A percentile compares a stretch with the other conserved stretches of the same genome.
Conservation (phyloP, 2,329 filamentous ascomycete species). For the Cladosporium velox region DNA sequence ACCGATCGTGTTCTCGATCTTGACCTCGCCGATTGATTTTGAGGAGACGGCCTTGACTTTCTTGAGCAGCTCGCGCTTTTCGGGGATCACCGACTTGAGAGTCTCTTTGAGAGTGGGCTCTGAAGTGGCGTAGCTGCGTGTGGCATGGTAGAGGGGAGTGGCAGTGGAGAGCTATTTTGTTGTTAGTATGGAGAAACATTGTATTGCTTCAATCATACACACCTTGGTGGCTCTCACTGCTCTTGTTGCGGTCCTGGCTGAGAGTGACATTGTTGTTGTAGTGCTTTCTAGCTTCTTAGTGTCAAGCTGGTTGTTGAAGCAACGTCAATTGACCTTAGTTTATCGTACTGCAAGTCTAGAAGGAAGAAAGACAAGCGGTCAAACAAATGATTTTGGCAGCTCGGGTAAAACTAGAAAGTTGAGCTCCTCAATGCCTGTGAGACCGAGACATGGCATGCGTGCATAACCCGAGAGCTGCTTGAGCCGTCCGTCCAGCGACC, state of each 20-base stretch:
- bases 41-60: conserved; percentile 84
- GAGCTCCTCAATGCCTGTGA: conserved; percentile 5
- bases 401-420: background rate
- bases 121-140: conserved; percentile 67
- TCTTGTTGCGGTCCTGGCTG: conserved; percentile 61
- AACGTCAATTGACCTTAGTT: background rate
- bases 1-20: conserved; percentile 89
- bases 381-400: background rate
- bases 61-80: conserved; percentile 89
- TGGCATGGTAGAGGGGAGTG: conserved; percentile 28
- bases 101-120: conserved; percentile 90
- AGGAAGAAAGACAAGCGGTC: background rate
- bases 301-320: background rate
- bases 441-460: conserved; percentile 2
- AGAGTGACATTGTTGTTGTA: conserved; percentile 60
- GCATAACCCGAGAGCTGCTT: background rate
- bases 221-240: conserved; percentile 67
- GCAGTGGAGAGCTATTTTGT: conserved; percentile 30
- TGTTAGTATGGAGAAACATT: conserved; percentile 12
- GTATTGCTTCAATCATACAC: conserved; percentile 28
- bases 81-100: conserved; percentile 80
- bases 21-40: conserved; percentile 87
- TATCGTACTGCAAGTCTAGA: background rate
- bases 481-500: background rate
- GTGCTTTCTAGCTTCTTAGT: background rate